A percentile compares a stretch with the other conserved stretches of the same genome.
Evolutionary conservation across 2,329 filamentous ascomycete species (phyloP).

Genomic region (Penicillium italicum): DNA sequence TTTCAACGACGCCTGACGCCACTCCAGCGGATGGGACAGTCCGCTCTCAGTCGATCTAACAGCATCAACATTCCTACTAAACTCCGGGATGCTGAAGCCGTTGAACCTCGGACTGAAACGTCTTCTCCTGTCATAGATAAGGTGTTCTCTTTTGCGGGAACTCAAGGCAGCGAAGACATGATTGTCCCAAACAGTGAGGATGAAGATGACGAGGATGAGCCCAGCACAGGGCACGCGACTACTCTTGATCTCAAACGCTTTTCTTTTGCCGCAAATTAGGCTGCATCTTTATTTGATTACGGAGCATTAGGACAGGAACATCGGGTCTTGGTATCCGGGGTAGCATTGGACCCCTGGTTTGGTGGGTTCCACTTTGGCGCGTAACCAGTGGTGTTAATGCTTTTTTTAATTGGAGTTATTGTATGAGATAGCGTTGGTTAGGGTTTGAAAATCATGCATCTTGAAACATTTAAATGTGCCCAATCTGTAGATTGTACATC

Average conservation of each 20-base stretch:
- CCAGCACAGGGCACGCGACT: constrained; percentile 4
- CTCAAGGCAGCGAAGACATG: constrained; percentile 51
- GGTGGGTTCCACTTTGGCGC: constrained; percentile 10
- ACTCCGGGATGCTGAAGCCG: constrained; percentile 10
- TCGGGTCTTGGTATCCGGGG: constrained; percentile 9
- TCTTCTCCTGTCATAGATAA: background rate
- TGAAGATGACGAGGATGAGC: constrained; percentile 29
- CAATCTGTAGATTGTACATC: background rate
- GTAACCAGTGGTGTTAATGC: constrained; percentile 2
- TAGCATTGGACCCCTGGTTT: constrained; percentile 6
- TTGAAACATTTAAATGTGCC: background rate
- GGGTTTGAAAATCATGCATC: background rate
- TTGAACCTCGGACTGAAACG: constrained; percentile 6
- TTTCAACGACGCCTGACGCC: constrained; percentile 34
- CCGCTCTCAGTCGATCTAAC: constrained; percentile 37
- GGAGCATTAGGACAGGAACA: constrained; percentile 13
- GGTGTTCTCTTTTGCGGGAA: background rate
- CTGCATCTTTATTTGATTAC: constrained; percentile 13
- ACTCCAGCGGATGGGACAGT: constrained; percentile 41
- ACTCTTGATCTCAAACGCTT: constrained; percentile 38
- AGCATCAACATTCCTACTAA: constrained; percentile 32
- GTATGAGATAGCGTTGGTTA: constrained; percentile 9
- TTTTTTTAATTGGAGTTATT: background rate
- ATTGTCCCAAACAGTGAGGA: constrained; percentile 52
- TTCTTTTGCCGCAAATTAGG: constrained; percentile 31